These are phyloP conservation scores for Cryptosporidium ryanae DNA, from an alignment of 169 alveolate genomes.

Conservation along the genomic window DNA sequence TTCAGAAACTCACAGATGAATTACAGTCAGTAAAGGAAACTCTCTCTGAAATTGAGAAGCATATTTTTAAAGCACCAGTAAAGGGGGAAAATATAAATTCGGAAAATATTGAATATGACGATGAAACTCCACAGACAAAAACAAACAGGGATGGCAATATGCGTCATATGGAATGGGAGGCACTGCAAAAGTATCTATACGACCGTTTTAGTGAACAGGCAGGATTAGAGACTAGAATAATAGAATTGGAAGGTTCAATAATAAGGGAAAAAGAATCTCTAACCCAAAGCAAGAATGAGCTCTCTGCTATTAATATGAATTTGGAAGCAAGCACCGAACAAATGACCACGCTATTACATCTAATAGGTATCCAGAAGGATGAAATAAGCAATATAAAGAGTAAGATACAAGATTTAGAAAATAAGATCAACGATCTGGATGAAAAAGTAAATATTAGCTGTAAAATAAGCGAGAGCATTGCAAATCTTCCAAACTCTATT, in stretches of 20 bases:
- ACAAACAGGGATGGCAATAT: not conserved
- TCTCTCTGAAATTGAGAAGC: constrained; percentile 1
- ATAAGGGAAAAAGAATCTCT: not conserved
- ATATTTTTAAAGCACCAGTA: not conserved
- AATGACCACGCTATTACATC: constrained; percentile 35
- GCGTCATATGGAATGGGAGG: constrained; percentile 25
- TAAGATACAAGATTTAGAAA: constrained; percentile 1
- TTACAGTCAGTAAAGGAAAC: constrained; percentile 9
- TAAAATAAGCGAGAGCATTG: constrained; percentile 23
- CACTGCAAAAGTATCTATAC: constrained; percentile 33
- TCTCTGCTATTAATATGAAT: not conserved
- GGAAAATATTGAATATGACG: not conserved
- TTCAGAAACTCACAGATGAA: constrained; percentile 41
- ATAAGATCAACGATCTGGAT: constrained; percentile 12
- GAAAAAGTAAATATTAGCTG: constrained; percentile 16
- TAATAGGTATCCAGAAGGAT: constrained; percentile 23
- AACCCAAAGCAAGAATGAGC: not conserved
- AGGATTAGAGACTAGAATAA: constrained; percentile 20
- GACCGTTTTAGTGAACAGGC: constrained; percentile 53
- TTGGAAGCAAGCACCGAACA: constrained; percentile 50
- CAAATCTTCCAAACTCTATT: constrained; percentile 31
- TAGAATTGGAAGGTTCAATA: constrained; percentile 35
- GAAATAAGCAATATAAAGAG: not conserved
- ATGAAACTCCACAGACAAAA: not conserved
- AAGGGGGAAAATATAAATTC: not conserved